Base-by-base conservation (phyloP, 1,284 basidiomycete species). In the Veloboletus limbatus region DNA sequence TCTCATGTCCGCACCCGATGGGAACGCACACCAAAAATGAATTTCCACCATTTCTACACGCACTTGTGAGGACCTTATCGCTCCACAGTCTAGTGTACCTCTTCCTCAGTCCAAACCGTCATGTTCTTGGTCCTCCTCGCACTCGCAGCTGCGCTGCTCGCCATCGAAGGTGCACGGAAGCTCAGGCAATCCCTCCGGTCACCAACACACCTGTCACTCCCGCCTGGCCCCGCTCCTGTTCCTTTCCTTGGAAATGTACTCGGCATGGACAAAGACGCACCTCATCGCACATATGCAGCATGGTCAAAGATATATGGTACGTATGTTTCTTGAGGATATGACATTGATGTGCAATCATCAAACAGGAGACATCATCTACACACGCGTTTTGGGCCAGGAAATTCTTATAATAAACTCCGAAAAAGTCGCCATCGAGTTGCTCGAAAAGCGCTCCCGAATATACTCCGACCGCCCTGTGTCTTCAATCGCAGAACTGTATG, bases 401-500 rank as follows among this genome's bases (percentile, higher is more conserved):
- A 32, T 52, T 14, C 40, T 59, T 20, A 17, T 57, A 3, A 16
- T 62, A 18, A 55, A 55, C 43, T 51, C 57, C 27, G 49, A 60
- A 24, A 17, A 43, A 11, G 48, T 45, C 8, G 57, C 59, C 6
- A 28, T 26, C 3, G 46, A 35, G 0, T 20, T 62, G 27, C 43
- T 62, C 9, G 59, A 59, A 6, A 48, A 52, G 11, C 59, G 57
- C 7, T 62, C 59, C 1, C 3, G 34, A 26, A 57, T 33, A 13
- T 59, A 59, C n/a, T 62, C 57, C 5, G 57, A 60, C 31, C 35
- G 55, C 11, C 57, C 57, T 4, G 8, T 17, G 9, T 31, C 55
- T 16, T 20, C 42, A 9, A 16, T 25, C 28, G 42, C 38, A 8
- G 39, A 51, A 2, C 8, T 49, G 57, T 61, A 16, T 18, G 56